Percentiles rank a stretch among this genome's conserved stretches.
Evolutionary conservation across 148 eudicot species (phyloP).

Genomic region (Amaranthus palmeri): DNA sequence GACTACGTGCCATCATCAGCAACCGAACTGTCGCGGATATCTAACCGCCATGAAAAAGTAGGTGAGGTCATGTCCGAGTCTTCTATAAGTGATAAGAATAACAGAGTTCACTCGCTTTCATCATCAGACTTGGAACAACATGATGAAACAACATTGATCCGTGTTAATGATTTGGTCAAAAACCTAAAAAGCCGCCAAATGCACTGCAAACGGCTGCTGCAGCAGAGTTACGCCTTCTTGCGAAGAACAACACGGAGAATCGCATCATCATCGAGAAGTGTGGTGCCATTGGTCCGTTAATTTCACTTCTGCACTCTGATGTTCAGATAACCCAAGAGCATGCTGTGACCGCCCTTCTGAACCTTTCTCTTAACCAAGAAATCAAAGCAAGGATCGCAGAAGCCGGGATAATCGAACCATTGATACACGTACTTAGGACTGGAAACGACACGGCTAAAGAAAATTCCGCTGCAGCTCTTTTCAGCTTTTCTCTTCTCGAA

Average conservation of each 20-base stretch:
- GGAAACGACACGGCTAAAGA: conserved; percentile 75
- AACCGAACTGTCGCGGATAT: conserved; percentile 39
- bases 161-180: conserved; percentile 51
- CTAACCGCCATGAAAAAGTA: conserved; percentile 36
- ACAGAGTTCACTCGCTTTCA: conserved; percentile 36
- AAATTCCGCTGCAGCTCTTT: conserved; percentile 89
- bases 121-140: conserved; percentile 36
- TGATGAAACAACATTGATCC: conserved; percentile 49
- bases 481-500: conserved; percentile 75
- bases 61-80: conserved; percentile 48
- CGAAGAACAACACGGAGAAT: conserved; percentile 69
- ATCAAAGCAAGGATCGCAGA: conserved; percentile 64
- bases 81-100: conserved; percentile 30
- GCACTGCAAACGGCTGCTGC: conserved; percentile 57
- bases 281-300: conserved; percentile 68
- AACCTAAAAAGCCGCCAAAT: conserved; percentile 46
- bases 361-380: conserved; percentile 72
- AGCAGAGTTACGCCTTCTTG: conserved; percentile 60
- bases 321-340: conserved; percentile 68
- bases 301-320: conserved; percentile 58
- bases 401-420: conserved; percentile 66
- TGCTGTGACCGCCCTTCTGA: conserved; percentile 85
- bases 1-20: conserved; percentile 46
- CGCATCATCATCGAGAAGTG: conserved; percentile 56
- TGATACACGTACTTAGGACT: conserved; percentile 62